Percentiles rank a stretch among this genome's conserved stretches.
Conservation (phyloP, 306 rosid species). For the Cucurbita maxima region DNA sequence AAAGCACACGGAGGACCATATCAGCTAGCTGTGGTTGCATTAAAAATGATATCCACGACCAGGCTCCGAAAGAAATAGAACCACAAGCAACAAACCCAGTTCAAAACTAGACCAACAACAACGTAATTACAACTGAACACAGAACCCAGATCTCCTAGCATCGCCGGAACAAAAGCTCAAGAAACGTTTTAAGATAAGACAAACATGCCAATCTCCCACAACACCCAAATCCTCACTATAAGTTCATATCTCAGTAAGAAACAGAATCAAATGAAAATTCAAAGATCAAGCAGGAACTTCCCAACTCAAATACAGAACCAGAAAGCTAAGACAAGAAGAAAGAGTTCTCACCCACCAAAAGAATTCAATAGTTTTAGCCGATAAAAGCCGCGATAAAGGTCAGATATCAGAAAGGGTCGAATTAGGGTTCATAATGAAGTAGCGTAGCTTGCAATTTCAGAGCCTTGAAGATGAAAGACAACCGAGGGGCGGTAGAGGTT, state of each 20-base stretch:
- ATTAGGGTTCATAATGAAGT: neutral
- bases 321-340: neutral
- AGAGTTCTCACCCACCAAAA: neutral
- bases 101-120: neutral
- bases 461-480: neutral
- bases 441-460: neutral
- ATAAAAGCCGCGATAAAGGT: neutral
- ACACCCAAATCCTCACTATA: neutral
- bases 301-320: neutral
- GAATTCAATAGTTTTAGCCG: neutral
- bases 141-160: neutral
- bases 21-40: too few species aligned
- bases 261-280: neutral
- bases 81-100: neutral
- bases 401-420: neutral
- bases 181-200: neutral
- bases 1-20: neutral
- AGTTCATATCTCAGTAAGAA: neutral
- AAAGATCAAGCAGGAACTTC: neutral
- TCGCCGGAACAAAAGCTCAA: neutral
- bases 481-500: neutral
- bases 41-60: neutral
- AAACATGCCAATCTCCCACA: neutral
- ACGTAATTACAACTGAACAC: neutral
- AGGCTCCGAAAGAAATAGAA: neutral